Evolutionary conservation across 2,329 filamentous ascomycete species (phyloP).

Genomic region (Cladosporium colombiae): DNA sequence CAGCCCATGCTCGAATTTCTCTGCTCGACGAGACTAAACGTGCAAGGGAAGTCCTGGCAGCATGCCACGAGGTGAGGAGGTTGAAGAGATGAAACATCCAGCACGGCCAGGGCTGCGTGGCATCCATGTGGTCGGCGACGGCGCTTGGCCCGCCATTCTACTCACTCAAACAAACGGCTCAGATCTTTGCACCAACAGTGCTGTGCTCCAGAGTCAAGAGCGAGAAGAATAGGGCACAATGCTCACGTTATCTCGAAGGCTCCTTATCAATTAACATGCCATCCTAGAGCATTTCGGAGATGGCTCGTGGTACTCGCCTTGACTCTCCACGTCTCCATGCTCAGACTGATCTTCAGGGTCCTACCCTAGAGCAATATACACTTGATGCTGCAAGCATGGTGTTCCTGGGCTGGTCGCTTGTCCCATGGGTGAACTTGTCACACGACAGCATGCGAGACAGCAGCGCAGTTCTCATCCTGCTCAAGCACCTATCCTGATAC

Average conservation of each 20-base stretch:
- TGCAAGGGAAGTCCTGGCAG: background rate
- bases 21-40: background rate
- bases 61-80: constrained; percentile 1
- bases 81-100: constrained; percentile 3
- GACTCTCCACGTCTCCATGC: background rate
- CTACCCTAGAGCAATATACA: background rate
- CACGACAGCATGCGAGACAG: constrained; percentile 1
- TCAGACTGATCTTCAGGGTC: constrained; percentile 3
- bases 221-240: background rate
- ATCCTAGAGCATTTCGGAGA: background rate
- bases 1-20: background rate
- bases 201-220: background rate
- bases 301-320: background rate
- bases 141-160: background rate
- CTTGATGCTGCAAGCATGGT: background rate
- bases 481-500: constrained; percentile 5
- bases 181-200: background rate
- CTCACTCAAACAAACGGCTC: background rate
- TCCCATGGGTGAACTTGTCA: constrained; percentile 6
- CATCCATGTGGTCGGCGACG: constrained; percentile 9
- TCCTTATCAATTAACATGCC: background rate
- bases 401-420: background rate
- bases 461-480: constrained; percentile 4
- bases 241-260: background rate
- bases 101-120: constrained; percentile 2